Base-by-base conservation (phyloP, 192 early-diverging fungal species). In the Umbelopsis isabellina region DNA sequence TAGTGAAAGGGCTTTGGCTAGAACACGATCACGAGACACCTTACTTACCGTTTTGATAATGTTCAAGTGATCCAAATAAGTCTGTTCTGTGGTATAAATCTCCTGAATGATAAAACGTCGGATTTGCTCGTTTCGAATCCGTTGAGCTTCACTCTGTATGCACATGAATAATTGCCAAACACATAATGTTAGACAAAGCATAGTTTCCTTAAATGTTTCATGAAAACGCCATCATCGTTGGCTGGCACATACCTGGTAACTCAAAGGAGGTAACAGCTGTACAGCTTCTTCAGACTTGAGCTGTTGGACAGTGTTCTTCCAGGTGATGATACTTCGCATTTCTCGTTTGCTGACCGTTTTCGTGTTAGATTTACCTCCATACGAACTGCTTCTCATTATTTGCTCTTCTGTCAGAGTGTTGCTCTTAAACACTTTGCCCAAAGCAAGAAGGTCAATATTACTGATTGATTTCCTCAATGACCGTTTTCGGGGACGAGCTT, bases 51-150 rank as follows among this genome's bases (percentile, higher is more conserved):
- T 75, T 74, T 85, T 76, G 21, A 82, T 71, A n/a, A 72, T 80
- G 33, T 61, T 71, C 74, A 85, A 65, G 68, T 83, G 82, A 46
- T 80, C 78, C 27, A 85, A 58, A 25, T 85, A 85, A 50, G 82
- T 83, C 3, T 72, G 45, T 67, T 85, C 84, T 4, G 84, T 85
- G 12, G 84, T 79, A 30, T 82, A 72, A 44, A 85, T 78, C 76
- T 85, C 84, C 18, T 81, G 76, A 13, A 80, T 75, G 46, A 85
- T 79, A 55, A 77, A 85, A 18, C 68, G 71, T 41, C 55, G 55
- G 33, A 61, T 61, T 61, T 61, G 55, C 33, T 61, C 27, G 33
- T 22, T 61, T 35, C 55, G 21, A 7, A 61, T 35, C 4, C 30
- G 30, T 35, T 61, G 55, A 8, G 27, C 55, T 33, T 61, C 55